A percentile compares a stretch with the other conserved stretches of the same genome.
phyloP scores from a whole-genome alignment of 345 rosid species.

The Murraya koenigii region DNA sequence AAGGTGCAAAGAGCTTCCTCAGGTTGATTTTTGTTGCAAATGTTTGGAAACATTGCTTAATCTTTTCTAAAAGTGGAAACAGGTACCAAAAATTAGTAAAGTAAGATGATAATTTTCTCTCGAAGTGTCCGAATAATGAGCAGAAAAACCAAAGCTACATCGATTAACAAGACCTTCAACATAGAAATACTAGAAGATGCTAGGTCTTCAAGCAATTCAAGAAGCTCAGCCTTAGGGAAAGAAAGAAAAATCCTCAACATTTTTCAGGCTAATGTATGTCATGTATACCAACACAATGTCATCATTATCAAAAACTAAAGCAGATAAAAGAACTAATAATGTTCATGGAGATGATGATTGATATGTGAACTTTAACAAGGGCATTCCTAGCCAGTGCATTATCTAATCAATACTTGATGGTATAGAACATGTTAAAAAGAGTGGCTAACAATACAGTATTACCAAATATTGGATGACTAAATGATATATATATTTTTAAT shows the following conservation, averaged over 20 bases:
- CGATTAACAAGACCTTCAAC: neutral
- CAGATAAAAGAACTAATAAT: neutral
- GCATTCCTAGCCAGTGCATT: neutral
- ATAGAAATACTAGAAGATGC: neutral
- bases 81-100: neutral
- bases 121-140: neutral
- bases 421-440: neutral
- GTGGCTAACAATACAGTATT: neutral
- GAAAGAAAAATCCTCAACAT: too few species aligned
- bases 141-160: neutral
- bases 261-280: neutral
- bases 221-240: neutral
- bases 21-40: constrained; percentile 10
- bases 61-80: neutral
- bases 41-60: neutral
- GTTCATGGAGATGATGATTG: neutral
- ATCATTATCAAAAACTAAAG: neutral
- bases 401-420: neutral
- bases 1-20: constrained; percentile 27
- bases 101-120: constrained; percentile 2
- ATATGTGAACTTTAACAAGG: neutral
- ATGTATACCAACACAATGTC: neutral
- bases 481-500: neutral
- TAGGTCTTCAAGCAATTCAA: neutral
- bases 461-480: neutral